Percentiles rank a stretch among this genome's conserved stretches.
Conservation (phyloP, 2,329 filamentous ascomycete species). For the Phyllosticta citribraziliensis region DNA sequence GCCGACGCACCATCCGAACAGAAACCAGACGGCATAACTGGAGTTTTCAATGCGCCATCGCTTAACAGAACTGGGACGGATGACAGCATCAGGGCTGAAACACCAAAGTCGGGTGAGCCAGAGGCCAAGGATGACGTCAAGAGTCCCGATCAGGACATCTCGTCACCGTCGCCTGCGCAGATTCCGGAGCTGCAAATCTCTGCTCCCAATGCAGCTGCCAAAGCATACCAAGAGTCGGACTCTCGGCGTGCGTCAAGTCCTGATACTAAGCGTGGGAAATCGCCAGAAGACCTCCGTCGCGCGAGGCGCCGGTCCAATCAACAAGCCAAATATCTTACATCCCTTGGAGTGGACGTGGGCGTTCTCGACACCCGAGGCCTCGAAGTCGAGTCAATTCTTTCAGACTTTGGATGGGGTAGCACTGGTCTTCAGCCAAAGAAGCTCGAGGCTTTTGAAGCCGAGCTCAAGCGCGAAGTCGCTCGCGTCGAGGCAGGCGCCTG, state of each 20-base stretch:
- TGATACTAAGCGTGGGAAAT: constrained; percentile 21
- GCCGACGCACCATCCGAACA: constrained; percentile 29
- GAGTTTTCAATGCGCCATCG: constrained; percentile 72
- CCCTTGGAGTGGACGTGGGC: constrained; percentile 65
- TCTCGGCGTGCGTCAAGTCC: constrained; percentile 28
- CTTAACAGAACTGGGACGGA: constrained; percentile 13
- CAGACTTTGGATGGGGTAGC: constrained; percentile 83
- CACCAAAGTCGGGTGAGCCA: constrained; percentile 12
- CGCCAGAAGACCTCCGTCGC: constrained; percentile 40
- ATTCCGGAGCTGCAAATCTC: constrained; percentile 12
- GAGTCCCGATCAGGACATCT: background rate
- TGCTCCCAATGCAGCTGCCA: constrained; percentile 13
- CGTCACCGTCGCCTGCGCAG: constrained; percentile 4
- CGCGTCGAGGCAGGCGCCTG: constrained; percentile 88
- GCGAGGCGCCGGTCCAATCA: constrained; percentile 60
- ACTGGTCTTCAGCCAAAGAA: constrained; percentile 64
- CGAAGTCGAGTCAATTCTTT: constrained; percentile 73
- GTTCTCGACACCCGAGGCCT: constrained; percentile 67
- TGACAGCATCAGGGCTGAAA: constrained; percentile 11
- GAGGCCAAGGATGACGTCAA: constrained; percentile 6
- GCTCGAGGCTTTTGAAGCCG: constrained; percentile 70
- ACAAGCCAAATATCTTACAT: constrained; percentile 67
- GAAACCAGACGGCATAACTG: constrained; percentile 80
- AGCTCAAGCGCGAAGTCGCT: constrained; percentile 79
- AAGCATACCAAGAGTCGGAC: constrained; percentile 16